Percentiles rank a stretch among this genome's conserved stretches.
phyloP scores from a whole-genome alignment of 73 alveolate species.

The Paramecium biaurelia region DNA sequence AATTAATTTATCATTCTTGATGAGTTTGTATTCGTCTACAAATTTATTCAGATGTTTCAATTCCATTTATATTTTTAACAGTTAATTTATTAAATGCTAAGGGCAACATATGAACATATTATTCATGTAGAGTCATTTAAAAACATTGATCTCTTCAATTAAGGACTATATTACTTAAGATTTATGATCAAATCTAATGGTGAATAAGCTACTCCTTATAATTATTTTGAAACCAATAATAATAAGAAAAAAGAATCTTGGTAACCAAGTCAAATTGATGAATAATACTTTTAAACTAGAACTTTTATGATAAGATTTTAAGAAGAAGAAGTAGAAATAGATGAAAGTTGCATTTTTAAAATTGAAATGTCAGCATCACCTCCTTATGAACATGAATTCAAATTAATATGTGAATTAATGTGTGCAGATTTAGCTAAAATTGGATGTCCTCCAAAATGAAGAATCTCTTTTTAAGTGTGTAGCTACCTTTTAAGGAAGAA shows the following conservation, averaged over 20 bases:
- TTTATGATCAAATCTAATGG: neutral
- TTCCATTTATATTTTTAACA: conserved; percentile 25
- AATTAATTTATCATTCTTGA: neutral
- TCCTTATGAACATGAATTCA: conserved; percentile 26
- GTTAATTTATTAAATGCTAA: neutral
- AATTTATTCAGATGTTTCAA: neutral
- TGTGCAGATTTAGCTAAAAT: conserved; percentile 16
- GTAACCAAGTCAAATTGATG: conserved; percentile 71
- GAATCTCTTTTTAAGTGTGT: neutral
- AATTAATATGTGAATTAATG: neutral
- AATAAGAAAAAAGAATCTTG: conserved; percentile 27
- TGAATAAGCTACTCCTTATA: neutral
- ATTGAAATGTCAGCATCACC: conserved; percentile 4
- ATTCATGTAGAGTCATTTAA: conserved; percentile 60
- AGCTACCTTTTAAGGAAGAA: neutral
- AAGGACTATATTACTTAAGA: conserved; percentile 61
- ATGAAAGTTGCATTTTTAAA: conserved; percentile 13
- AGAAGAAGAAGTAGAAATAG: conserved; percentile 85
- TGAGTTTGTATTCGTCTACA: neutral
- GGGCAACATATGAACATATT: conserved; percentile 42
- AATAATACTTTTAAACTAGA: conserved; percentile 73
- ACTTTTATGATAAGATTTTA: conserved; percentile 88
- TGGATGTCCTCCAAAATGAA: conserved; percentile 40
- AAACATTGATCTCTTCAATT: conserved; percentile 63
- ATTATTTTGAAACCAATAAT: neutral